Percentiles rank a stretch among this genome's conserved stretches.
These are phyloP conservation scores for Toxicodendron radicans DNA, from an alignment of 345 rosid species.

Conservation along the genomic window DNA sequence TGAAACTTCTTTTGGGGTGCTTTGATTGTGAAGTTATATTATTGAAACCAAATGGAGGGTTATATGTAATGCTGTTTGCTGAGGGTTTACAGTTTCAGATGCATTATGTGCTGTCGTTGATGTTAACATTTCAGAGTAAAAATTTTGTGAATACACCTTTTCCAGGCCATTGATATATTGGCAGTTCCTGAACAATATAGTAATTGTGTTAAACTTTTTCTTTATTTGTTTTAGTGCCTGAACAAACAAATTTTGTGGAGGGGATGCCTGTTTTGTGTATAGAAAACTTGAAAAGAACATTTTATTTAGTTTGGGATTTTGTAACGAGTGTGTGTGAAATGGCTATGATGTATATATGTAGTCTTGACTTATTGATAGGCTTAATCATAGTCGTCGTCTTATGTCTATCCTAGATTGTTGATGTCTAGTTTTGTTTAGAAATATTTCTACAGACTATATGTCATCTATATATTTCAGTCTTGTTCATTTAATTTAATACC, in stretches of 20 bases:
- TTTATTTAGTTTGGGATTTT: neutral
- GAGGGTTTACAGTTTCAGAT: neutral
- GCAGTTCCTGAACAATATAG: neutral
- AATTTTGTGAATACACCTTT: neutral
- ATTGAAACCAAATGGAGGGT: neutral
- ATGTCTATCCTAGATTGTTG: neutral
- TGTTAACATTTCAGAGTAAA: neutral
- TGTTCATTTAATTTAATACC: slow-evolving; percentile 8
- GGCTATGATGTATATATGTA: neutral
- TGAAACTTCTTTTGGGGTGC: slow-evolving; percentile 4
- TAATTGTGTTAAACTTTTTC: no score
- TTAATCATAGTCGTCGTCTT: neutral
- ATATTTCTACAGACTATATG: neutral
- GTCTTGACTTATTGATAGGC: neutral
- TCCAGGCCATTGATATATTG: neutral
- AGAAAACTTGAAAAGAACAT: neutral
- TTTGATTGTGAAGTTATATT: neutral
- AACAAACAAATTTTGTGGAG: no score
- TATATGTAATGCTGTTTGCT: slow-evolving; percentile 4
- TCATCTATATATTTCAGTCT: neutral
- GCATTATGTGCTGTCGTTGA: neutral
- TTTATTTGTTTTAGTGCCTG: neutral
- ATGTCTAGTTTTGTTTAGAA: neutral
- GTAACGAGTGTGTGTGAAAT: neutral
- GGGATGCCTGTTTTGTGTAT: neutral